Base-by-base conservation (phyloP, 495 filamentous ascomycete species). In the Echria macrotheca region DNA sequence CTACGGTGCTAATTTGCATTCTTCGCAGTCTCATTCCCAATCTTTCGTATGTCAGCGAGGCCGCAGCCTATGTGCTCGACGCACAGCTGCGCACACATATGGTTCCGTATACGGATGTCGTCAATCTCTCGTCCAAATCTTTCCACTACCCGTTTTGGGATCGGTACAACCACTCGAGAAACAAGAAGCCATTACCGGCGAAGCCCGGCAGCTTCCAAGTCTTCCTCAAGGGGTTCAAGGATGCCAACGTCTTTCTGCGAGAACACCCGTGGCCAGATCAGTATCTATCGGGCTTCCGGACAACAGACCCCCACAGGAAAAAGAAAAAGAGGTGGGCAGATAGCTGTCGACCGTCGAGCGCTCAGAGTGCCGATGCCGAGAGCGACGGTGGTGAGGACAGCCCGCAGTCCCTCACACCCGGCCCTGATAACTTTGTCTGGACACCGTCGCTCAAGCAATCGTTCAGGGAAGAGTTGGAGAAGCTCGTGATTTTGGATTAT, bases 111-210 rank as follows among this genome's bases (percentile, higher is more conserved):
- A 99, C 93, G 24, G 93, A 93, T 61, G 86, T 99, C 48, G 89
- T 96, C 8, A 85, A 85, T 54, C 74, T 99, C 25, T 94, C 93
- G 14, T 96, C 91, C 25, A 96, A 91, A 69, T 93, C 89, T 7
- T 99, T 99, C 69, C 88, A 91, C 63, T 97, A 99, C 63, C 91
- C 95, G 52, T 96, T 88, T 58, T 99, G 91, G 91, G 90, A 94
- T 59, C 84, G 90, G 8, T 80, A 90, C 58, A 88, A 80, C 57
- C 91, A 84, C 55, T 91, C 93, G 63, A 79, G 88, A 58, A 91
- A 87, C 47, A 82, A 83, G 64, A 96, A 90, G 65, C 71, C 85
- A 0, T 72, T 99, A n/a, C 94, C 94, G 8, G 76, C 85, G 18
- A 99, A 99, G 64, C 80, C 86, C 24, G 93, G 93, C 7, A 96